These are phyloP conservation scores for Cryomyces minteri DNA, from an alignment of 495 filamentous ascomycete genomes.

Conservation along the genomic window DNA sequence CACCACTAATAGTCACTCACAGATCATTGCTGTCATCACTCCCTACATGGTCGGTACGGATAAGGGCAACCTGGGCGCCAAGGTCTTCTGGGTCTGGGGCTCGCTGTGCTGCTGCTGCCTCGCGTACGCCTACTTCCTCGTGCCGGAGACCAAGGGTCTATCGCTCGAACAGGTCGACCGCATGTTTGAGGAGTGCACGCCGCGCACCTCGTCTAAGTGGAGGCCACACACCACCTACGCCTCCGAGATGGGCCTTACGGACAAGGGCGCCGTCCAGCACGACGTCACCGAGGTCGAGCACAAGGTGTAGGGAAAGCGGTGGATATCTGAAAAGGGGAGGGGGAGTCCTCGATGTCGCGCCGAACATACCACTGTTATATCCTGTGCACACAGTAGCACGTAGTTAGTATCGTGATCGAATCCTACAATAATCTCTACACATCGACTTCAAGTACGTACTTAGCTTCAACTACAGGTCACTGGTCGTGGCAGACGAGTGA, in stretches of 20 bases:
- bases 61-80: conserved; percentile 44
- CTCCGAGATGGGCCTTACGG: conserved; percentile 26
- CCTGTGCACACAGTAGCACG: too few relatives aligned
- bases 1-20: not conserved
- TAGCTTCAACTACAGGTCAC: too few relatives aligned
- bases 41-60: conserved; percentile 50
- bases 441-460: too few relatives aligned
- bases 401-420: too few relatives aligned
- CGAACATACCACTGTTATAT: too few relatives aligned
- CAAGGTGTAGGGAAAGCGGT: too few relatives aligned
- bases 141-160: conserved; percentile 24
- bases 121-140: conserved; percentile 46
- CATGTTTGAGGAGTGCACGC: conserved; percentile 66
- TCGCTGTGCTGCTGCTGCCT: conserved; percentile 25
- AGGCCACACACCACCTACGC: conserved; percentile 50
- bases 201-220: conserved; percentile 51
- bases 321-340: too few relatives aligned
- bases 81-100: conserved; percentile 40
- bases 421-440: too few relatives aligned
- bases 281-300: too few relatives aligned
- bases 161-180: conserved; percentile 72
- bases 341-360: too few relatives aligned
- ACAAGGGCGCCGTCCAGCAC: too few relatives aligned
- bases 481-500: too few relatives aligned
- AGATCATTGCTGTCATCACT: conserved; percentile 48